Base-by-base conservation (phyloP, 768 basidiomycete species). In the Crucibulum laeve region DNA sequence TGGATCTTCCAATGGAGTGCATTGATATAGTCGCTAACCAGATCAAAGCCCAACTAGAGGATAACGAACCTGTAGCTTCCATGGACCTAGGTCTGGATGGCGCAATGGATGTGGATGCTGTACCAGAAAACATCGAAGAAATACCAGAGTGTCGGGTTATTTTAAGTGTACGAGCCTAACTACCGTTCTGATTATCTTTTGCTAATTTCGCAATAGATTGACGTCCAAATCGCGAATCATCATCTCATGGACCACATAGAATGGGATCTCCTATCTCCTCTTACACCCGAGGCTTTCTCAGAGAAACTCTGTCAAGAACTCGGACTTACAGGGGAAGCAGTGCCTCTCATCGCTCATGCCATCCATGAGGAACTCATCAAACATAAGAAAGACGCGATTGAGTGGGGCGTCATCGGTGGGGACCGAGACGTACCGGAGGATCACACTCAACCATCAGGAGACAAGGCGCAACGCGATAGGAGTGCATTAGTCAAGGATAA, bases 241-340 rank as follows among this genome's bases (percentile, higher is more conserved):
- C 91, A 95, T 61, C 74, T 99, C 1, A 72, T 88, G 44, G 96
- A 99, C 66, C 89, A 93, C 57, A 92, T 99, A 52, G 96, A 99
- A 64, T 99, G 95, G 95, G 95, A 99, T 63, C 76, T 98, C n/a
- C 79, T 89, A 36, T 95, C 94, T 3, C 78, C 87, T 3, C 74
- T 97, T 26, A 94, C 91, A 0, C 95, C 95, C 1, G 87, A 95
- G 59, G 73, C 68, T 1, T 98, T 98, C 55, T 79, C 95, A 0
- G 64, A 68, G 28, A 81, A 77, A 39, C 83, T 97, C 25, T 91
- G 89, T 54, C 61, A 73, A 18, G 96, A 98, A 49, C 78, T 98
- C 13, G 93, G 92, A 5, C 74, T 99, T 2, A 73, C 84, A 1
- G 90, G 92, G 28, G 92, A 94, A 60, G 90, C 94, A 0, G 59